phyloP scores from a whole-genome alignment of 23 red algal species.

The Agarophyton chilense region DNA sequence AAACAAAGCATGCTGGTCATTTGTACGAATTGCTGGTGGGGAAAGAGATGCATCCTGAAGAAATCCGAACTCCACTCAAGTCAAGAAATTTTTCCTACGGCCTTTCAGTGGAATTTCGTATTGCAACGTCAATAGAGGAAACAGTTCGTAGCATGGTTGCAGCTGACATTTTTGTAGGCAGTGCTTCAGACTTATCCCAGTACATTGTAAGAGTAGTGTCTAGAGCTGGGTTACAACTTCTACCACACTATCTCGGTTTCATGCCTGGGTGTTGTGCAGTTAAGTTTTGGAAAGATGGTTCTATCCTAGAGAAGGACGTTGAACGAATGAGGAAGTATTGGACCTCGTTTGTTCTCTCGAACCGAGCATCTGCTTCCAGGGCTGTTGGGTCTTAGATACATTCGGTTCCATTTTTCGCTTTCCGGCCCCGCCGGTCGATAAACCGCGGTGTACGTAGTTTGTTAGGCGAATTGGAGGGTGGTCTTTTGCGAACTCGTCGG shows the following conservation, averaged over 20 bases:
- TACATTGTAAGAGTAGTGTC: constrained; percentile 27
- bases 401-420: too few species aligned
- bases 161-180: constrained; percentile 54
- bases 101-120: constrained; percentile 19
- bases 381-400: not conserved
- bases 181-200: constrained; percentile 33
- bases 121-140: constrained; percentile 6
- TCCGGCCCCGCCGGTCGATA: too few species aligned
- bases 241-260: constrained; percentile 32
- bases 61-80: not conserved
- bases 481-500: too few species aligned
- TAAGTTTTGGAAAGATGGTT: constrained; percentile 3
- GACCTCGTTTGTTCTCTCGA: not conserved
- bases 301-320: not conserved
- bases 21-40: constrained; percentile 23
- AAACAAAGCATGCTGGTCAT: constrained; percentile 10
- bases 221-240: constrained; percentile 14
- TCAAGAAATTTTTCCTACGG: not conserved
- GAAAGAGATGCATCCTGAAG: not conserved
- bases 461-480: too few species aligned
- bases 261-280: not conserved
- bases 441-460: too few species aligned
- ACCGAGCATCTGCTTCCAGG: constrained; percentile 3
- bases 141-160: constrained; percentile 18
- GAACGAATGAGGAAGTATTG: not conserved